Evolutionary conservation across 129 eudicot genomes (phyloP), one percentile per base, ranked within the genome.

Genomic region (Cynara cardunculus): DNA sequence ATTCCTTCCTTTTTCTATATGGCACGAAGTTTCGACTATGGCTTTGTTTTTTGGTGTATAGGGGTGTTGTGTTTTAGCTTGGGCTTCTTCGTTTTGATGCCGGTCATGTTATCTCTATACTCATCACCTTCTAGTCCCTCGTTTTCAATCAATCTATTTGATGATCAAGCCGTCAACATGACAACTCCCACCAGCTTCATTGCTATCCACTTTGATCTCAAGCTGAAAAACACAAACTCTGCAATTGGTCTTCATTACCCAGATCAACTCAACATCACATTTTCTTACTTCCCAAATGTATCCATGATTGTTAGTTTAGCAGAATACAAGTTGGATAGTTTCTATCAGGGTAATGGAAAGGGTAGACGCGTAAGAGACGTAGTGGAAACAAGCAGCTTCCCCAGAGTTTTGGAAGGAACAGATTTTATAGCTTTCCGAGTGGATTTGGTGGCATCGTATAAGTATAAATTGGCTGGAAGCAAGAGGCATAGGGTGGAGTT

Each of bases 321-420:
- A 9, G 70, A 81, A 5, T 81, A 81, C 61, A 24, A 21, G 75
- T 2, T 81, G 27, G 69, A 81, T 31, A 49, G 59, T 68, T 81
- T 81, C 44, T 81, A 81, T 81, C 84, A 81, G 28, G 84, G 84
- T 4, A 81, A 81, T 25, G 80, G 84, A 73, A 81, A 81, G 84
- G 75, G 74, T 28, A 66, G 28, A 69, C 25, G 21, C 3, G 80
- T 81, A 31, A 74, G 74, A 22, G 84, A 81, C 34, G 7, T 44
- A 34, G 70, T 81, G 39, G 69, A 74, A 66, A 73, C 84, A 74
- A 81, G 31, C 35, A 37, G 68, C 0, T 16, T 27, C 37, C 84
- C 80, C 12, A 27, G 39, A 24, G 75, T 31, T 37, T 44, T 81
- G 26, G 80, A 65, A 39, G 80, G 84, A 74, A 81, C 80, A 7